A percentile compares a stretch with the other conserved stretches of the same genome.
Conservation (phyloP, 2,329 filamentous ascomycete genomes). For the Pseudocercospora crystallina region DNA sequence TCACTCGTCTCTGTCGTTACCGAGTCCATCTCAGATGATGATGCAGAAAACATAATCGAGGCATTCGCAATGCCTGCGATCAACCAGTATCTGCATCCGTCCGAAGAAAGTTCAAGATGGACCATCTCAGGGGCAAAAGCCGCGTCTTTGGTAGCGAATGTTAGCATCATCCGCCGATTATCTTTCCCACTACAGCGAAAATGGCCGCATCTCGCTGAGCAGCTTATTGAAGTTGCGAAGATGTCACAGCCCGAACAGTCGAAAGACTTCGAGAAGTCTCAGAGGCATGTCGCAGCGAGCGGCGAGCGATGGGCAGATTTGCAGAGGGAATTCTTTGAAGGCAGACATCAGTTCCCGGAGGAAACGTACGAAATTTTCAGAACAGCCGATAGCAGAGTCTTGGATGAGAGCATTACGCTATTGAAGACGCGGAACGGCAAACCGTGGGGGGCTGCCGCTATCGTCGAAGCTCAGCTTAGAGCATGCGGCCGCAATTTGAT, state of each 20-base stretch:
- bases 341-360: constrained; percentile 27
- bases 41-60: constrained; percentile 46
- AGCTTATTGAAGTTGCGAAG: constrained; percentile 66
- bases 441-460: constrained; percentile 63
- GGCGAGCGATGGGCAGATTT: constrained; percentile 65
- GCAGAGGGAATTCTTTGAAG: constrained; percentile 40
- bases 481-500: constrained; percentile 44
- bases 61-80: constrained; percentile 54
- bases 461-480: constrained; percentile 55
- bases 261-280: constrained; percentile 71
- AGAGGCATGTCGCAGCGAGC: constrained; percentile 65
- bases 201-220: constrained; percentile 63
- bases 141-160: constrained; percentile 42
- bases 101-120: constrained; percentile 51
- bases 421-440: constrained; percentile 60
- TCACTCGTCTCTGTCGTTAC: constrained; percentile 52
- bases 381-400: constrained; percentile 42
- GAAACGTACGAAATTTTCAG: constrained; percentile 27
- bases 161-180: constrained; percentile 21
- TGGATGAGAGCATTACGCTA: constrained; percentile 51
- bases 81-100: constrained; percentile 53
- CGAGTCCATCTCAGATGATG: constrained; percentile 41
- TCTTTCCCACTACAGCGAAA: constrained; percentile 49
- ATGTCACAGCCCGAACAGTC: constrained; percentile 80
- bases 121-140: constrained; percentile 48